phyloP scores from a whole-genome alignment of 2,329 filamentous ascomycete genomes.

The Raffaelea arxii region DNA sequence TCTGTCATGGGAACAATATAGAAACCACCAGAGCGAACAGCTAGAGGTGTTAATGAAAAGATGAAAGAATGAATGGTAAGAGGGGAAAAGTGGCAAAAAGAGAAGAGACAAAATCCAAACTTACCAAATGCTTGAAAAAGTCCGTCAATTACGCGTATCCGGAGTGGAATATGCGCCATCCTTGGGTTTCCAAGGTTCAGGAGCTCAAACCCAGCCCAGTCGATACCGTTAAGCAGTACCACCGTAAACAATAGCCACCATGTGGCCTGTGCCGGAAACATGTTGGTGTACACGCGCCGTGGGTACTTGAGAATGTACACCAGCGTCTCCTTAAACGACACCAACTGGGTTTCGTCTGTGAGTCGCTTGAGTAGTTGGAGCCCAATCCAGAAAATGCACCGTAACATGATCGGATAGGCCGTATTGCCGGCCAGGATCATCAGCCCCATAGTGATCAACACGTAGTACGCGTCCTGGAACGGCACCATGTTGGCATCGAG shows the following conservation, averaged over 20 bases:
- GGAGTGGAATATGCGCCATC: slow-evolving; percentile 39
- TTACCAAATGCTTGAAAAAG: slow-evolving; percentile 52
- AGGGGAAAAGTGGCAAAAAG: not conserved
- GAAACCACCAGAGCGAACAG: slow-evolving; percentile 56
- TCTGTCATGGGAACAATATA: slow-evolving; percentile 52
- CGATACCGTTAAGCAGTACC: slow-evolving; percentile 48
- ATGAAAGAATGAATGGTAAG: not conserved
- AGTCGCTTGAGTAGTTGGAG: slow-evolving; percentile 29
- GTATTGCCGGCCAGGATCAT: slow-evolving; percentile 58
- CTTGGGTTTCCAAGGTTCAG: slow-evolving; percentile 53
- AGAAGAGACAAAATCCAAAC: slow-evolving; percentile 14
- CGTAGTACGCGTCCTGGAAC: slow-evolving; percentile 43
- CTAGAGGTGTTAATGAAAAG: slow-evolving; percentile 14
- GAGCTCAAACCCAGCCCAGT: slow-evolving; percentile 58
- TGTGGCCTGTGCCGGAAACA: slow-evolving; percentile 54
- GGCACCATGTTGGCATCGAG: slow-evolving; percentile 57
- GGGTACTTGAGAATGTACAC: slow-evolving; percentile 46
- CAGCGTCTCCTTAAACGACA: slow-evolving; percentile 37
- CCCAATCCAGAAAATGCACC: slow-evolving; percentile 47
- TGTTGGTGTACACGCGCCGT: slow-evolving; percentile 49
- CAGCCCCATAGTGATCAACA: slow-evolving; percentile 42
- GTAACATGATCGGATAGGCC: slow-evolving; percentile 53
- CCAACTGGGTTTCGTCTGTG: slow-evolving; percentile 25
- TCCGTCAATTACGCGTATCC: slow-evolving; percentile 50
- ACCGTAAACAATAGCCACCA: slow-evolving; percentile 58